Evolutionary conservation across 2,329 filamentous ascomycete genomes (phyloP).

Genomic region (Venturia asperata): DNA sequence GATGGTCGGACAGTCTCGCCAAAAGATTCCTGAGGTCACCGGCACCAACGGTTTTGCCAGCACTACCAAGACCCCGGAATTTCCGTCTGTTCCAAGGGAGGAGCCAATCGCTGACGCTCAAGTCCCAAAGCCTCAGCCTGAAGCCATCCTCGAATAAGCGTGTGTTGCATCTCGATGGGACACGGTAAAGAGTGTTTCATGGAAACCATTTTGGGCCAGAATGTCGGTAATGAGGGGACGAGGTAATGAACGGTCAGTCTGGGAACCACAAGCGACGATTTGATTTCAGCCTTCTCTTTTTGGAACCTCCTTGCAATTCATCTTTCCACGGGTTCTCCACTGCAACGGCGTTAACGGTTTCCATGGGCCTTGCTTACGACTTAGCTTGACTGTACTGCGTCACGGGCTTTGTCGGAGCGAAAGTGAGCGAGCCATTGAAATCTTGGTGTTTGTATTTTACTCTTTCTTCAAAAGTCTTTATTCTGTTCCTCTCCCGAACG

Average conservation of each 20-base stretch:
- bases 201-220: constrained; percentile 9
- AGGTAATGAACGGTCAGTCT: constrained; percentile 15
- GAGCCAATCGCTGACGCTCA: constrained; percentile 13
- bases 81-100: constrained; percentile 10
- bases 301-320: constrained; percentile 1
- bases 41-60: constrained; percentile 13
- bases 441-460: constrained; percentile 11
- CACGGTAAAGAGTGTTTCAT: neutral
- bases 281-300: constrained; percentile 5
- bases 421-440: constrained; percentile 12
- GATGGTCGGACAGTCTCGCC: constrained; percentile 20
- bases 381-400: neutral
- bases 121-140: constrained; percentile 12
- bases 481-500: neutral
- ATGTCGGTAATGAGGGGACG: constrained; percentile 13
- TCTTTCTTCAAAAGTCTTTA: neutral
- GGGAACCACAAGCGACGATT: constrained; percentile 10
- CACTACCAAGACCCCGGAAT: constrained; percentile 10
- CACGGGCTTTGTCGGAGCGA: neutral
- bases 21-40: constrained; percentile 3
- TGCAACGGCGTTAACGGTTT: constrained; percentile 8
- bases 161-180: neutral
- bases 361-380: constrained; percentile 4
- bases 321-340: neutral
- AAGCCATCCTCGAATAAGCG: constrained; percentile 1